Percentiles rank a stretch among this genome's conserved stretches.
phyloP scores from a whole-genome alignment of 352 stramenopile species.

The Pythium scleroteichum region DNA sequence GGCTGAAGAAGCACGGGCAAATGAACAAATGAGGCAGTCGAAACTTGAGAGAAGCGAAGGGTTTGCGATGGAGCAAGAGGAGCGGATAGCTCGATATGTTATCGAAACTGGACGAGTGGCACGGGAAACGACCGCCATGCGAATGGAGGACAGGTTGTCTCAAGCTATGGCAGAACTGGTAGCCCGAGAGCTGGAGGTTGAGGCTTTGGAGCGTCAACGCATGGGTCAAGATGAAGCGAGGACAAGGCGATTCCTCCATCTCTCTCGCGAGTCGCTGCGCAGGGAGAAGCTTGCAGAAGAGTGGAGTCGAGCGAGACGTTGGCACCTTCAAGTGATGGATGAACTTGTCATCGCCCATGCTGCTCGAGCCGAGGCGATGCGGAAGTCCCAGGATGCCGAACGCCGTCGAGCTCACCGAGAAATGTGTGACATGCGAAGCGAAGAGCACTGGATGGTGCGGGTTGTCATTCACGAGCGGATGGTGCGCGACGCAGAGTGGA shows the following conservation, averaged over 20 bases:
- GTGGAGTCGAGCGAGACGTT: constrained; percentile 21
- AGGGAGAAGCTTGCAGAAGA: constrained; percentile 29
- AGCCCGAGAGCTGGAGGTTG: background rate
- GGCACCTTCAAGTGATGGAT: constrained; percentile 30
- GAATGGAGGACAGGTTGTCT: constrained; percentile 9
- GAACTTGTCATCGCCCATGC: constrained; percentile 28
- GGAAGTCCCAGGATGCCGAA: constrained; percentile 24
- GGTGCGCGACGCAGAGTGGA: constrained; percentile 20
- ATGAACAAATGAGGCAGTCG: constrained; percentile 13
- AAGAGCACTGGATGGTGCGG: constrained; percentile 41
- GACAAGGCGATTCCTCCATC: constrained; percentile 2
- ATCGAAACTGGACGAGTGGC: background rate
- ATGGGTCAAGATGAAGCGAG: constrained; percentile 22
- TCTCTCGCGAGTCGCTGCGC: constrained; percentile 5
- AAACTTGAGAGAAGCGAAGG: constrained; percentile 10
- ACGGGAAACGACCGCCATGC: background rate
- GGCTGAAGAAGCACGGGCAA: constrained; percentile 27
- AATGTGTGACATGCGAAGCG: constrained; percentile 42
- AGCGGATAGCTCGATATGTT: background rate
- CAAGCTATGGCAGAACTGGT: background rate
- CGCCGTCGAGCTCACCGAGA: constrained; percentile 37
- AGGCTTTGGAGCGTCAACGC: background rate
- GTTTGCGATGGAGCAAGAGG: constrained; percentile 27
- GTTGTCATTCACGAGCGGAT: constrained; percentile 28
- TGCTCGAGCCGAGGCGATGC: constrained; percentile 15